Evolutionary conservation across 352 stramenopile species (phyloP).

Genomic region (Peronospora destructor): DNA sequence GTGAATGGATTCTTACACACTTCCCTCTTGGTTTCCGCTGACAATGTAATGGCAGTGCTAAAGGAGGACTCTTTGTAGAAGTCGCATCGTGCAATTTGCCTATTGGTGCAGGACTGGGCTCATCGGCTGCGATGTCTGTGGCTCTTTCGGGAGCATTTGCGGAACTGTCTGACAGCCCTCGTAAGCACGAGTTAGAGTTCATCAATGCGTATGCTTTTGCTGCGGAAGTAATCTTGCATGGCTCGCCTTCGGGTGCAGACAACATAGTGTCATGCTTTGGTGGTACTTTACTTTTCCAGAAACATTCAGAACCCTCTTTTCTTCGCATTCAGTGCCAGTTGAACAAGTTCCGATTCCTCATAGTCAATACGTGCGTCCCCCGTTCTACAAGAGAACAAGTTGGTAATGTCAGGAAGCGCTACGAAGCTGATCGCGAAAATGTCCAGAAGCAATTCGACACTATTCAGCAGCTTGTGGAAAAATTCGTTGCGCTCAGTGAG

Average conservation of each 20-base stretch:
- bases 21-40: slow-evolving; percentile 4
- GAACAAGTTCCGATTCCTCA: slow-evolving; percentile 72
- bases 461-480: slow-evolving; percentile 70
- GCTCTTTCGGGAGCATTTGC: slow-evolving; percentile 62
- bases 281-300: slow-evolving; percentile 78
- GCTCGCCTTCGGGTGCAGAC: slow-evolving; percentile 86
- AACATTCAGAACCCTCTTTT: slow-evolving; percentile 41
- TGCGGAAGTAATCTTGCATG: slow-evolving; percentile 88
- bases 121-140: slow-evolving; percentile 86
- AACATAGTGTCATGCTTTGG: slow-evolving; percentile 88
- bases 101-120: slow-evolving; percentile 87
- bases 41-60: slow-evolving; percentile 4
- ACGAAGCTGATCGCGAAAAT: slow-evolving; percentile 39
- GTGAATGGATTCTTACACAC: not conserved
- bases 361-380: slow-evolving; percentile 89
- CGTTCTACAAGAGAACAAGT: slow-evolving; percentile 86
- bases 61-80: slow-evolving; percentile 37
- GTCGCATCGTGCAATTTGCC: slow-evolving; percentile 52
- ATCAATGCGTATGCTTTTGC: slow-evolving; percentile 86
- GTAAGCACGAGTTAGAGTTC: slow-evolving; percentile 28
- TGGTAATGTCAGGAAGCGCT: slow-evolving; percentile 53
- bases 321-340: slow-evolving; percentile 42
- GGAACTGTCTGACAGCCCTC: slow-evolving; percentile 26
- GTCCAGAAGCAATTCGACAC: slow-evolving; percentile 60
- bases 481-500: slow-evolving; percentile 47